These are phyloP conservation scores for Cladosporium sp. DNA, from an alignment of 2,329 filamentous ascomycete genomes.

Conservation along the genomic window DNA sequence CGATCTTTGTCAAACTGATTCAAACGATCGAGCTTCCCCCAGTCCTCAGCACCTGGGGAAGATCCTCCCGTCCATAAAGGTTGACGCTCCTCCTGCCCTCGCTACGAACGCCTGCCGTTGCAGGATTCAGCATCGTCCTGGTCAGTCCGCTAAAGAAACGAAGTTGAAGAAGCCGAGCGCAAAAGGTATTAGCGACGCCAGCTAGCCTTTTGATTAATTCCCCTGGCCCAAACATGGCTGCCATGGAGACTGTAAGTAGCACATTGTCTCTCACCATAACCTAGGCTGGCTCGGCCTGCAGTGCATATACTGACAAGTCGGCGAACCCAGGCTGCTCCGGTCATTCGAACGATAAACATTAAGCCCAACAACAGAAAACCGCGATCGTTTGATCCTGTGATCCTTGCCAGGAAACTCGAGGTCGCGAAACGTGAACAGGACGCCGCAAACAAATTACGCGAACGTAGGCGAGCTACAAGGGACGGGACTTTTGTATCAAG, in stretches of 20 bases:
- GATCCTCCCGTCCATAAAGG: constrained; percentile 14
- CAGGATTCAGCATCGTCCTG: background rate
- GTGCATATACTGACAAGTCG: background rate
- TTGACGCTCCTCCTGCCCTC: background rate
- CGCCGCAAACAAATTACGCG: background rate
- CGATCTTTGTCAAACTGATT: constrained; percentile 3
- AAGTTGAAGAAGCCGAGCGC: background rate
- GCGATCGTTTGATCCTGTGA: constrained; percentile 9
- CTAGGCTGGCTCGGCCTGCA: constrained; percentile 1
- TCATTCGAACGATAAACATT: constrained; percentile 5
- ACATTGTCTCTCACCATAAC: background rate
- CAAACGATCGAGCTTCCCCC: constrained; percentile 3
- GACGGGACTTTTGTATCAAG: constrained; percentile 7
- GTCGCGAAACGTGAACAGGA: constrained; percentile 15
- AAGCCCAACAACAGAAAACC: background rate
- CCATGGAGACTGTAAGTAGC: constrained; percentile 9
- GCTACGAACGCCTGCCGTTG: constrained; percentile 7
- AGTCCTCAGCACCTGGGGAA: constrained; percentile 12
- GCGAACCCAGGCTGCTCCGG: background rate
- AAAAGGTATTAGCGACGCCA: background rate
- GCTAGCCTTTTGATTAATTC: background rate
- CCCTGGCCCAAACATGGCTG: background rate
- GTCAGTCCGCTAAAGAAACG: constrained; percentile 5
- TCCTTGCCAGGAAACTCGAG: constrained; percentile 16
- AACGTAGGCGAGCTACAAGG: constrained; percentile 10